Base-by-base conservation (phyloP, 208 protist genomes). In the Acanthamoeba comandoni region DNA sequence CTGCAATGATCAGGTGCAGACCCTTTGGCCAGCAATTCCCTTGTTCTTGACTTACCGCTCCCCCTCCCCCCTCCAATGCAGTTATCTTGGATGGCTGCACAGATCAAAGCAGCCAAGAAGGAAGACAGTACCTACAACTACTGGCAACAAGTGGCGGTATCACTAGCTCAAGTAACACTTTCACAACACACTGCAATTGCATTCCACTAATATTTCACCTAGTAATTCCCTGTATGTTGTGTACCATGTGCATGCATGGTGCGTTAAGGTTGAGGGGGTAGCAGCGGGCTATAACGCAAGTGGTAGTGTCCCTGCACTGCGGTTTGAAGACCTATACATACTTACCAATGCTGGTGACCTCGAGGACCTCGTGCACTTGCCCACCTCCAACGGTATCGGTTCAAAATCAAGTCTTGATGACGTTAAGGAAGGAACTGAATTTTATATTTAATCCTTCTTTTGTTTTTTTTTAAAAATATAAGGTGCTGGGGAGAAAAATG, bases 291-390 rank as follows among this genome's bases (percentile, higher is more conserved):
- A 84, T 53, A 55, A 62, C 26, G 73, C 26, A 5, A 64, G 52
- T 22, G 24, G 11, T 12, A 64, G 52, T 48, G n/a, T n/a, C n/a
- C 73, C 73, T 35, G 13, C 13, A 11, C 79, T 88, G 39, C 24
- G 39, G 24, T 22, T 88, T 9, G 52, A 70, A 13, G 17, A 88
- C 15, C 70, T 88, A 39, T 88, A 88, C 57, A 35, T 88, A 3
- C 35, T 88, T 7, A 43, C 52, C 58, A 70, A 64, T 19, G 79
- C 57, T 19, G 79, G 79, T 17, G 79, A 88, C 29, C 58, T 88
- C 52, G 79, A 88, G 43, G 79, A 88, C 58, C 79, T 88, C 57
- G 57, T 88, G 39, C 51, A 88, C 13, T 60, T 88, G 26, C 58
- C 58, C 9, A 17, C 48, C 52, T 2, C 48, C 19, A 9, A 2